phyloP scores from a whole-genome alignment of 106 monocot genomes.

The Iris macrosiphon region DNA sequence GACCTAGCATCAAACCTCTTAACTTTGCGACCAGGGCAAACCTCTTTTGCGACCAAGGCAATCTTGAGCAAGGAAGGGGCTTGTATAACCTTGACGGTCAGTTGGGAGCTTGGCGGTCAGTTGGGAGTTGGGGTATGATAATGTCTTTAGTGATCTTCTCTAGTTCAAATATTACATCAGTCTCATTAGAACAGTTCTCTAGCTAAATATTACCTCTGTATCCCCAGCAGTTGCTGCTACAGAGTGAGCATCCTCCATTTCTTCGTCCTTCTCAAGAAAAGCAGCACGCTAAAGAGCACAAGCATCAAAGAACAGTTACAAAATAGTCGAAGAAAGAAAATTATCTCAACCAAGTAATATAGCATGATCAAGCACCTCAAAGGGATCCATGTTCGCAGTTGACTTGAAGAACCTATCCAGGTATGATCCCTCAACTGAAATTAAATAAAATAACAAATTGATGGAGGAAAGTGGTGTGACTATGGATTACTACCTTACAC shows the following conservation, averaged over 20 bases:
- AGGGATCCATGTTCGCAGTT: conserved; percentile 69
- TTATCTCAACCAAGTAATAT: neutral
- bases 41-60: no score
- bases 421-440: conserved; percentile 78
- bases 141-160: no score
- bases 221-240: conserved; percentile 82
- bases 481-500: no score
- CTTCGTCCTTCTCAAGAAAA: conserved; percentile 75
- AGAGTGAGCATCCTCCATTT: conserved; percentile 96
- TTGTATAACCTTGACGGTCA: no score
- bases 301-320: neutral
- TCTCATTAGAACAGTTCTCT: no score
- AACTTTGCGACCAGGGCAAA: no score
- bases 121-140: no score
- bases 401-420: conserved; percentile 81
- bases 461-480: no score
- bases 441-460: neutral
- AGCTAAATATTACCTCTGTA: conserved; percentile 50
- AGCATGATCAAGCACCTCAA: conserved; percentile 45
- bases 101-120: no score
- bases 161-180: neutral
- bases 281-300: conserved; percentile 56
- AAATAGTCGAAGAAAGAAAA: neutral
- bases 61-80: no score
- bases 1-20: no score